A percentile compares a stretch with the other conserved stretches of the same genome.
Evolutionary conservation across 2,329 filamentous ascomycete species (phyloP).

Genomic region (Trichoderma guizhouense): DNA sequence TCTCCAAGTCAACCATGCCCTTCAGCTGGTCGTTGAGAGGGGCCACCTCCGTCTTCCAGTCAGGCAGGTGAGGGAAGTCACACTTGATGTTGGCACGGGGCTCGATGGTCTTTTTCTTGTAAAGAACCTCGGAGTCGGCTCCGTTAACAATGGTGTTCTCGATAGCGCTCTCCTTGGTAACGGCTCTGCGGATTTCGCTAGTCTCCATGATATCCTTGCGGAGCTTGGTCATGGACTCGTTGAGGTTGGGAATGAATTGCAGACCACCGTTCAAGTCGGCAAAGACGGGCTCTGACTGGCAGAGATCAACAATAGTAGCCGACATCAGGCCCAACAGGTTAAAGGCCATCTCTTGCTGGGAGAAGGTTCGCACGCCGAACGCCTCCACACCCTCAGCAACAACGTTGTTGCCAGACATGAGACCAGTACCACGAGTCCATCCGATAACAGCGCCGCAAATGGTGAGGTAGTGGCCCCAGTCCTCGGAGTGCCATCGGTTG

Average conservation of each 20-base stretch:
- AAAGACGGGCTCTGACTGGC: slow-evolving; percentile 92
- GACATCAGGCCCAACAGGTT: slow-evolving; percentile 96
- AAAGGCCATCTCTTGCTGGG: slow-evolving; percentile 99
- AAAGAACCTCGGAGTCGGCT: slow-evolving; percentile 83
- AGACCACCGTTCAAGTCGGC: slow-evolving; percentile 96
- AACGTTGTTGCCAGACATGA: slow-evolving; percentile 98
- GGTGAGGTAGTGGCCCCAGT: slow-evolving; percentile 95
- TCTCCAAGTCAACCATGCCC: slow-evolving; percentile 98
- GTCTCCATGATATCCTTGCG: slow-evolving; percentile 94
- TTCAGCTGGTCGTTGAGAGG: slow-evolving; percentile 85
- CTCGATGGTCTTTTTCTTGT: slow-evolving; percentile 91
- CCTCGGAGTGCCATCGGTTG: slow-evolving; percentile 97
- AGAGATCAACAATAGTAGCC: slow-evolving; percentile 87
- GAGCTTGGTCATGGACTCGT: slow-evolving; percentile 88
- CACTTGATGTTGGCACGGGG: slow-evolving; percentile 98
- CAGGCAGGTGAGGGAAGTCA: slow-evolving; percentile 83
- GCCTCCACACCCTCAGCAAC: slow-evolving; percentile 96
- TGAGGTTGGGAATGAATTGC: slow-evolving; percentile 94
- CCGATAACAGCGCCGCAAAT: slow-evolving; percentile 98
- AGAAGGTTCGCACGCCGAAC: slow-evolving; percentile 96
- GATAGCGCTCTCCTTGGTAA: slow-evolving; percentile 91
- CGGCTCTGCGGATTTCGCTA: slow-evolving; percentile 86
- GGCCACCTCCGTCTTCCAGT: slow-evolving; percentile 88
- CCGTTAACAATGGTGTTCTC: slow-evolving; percentile 98
- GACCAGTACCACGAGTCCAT: slow-evolving; percentile 96